Percentiles rank a stretch among this genome's conserved stretches.
Conservation (phyloP, 192 early-diverging fungal species). For the Chytriomyces confervae region DNA sequence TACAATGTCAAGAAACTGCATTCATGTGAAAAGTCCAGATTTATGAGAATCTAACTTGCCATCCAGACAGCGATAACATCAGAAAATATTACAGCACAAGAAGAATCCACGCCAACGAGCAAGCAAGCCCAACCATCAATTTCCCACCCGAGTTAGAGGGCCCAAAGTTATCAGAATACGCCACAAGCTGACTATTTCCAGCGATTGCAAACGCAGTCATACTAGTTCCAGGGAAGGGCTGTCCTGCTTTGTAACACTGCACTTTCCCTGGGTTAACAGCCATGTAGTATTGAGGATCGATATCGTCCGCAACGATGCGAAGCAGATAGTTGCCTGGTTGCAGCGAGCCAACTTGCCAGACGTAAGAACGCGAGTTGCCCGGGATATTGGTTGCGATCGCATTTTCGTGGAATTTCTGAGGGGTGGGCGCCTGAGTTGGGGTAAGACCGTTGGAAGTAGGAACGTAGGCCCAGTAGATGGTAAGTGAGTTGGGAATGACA, state of each 20-base stretch:
- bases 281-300: slow-evolving; percentile 22
- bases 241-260: slow-evolving; percentile 17
- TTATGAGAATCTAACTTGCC: no score
- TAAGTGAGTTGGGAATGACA: slow-evolving; percentile 1
- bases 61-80: no score
- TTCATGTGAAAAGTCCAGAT: no score
- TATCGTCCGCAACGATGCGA: slow-evolving; percentile 23
- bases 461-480: slow-evolving; percentile 23
- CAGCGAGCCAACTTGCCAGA: slow-evolving; percentile 7
- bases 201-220: slow-evolving; percentile 5
- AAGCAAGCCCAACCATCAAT: neutral
- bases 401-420: slow-evolving; percentile 13
- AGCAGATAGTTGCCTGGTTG: slow-evolving; percentile 12
- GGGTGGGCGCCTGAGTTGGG: neutral
- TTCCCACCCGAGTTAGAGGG: neutral
- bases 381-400: slow-evolving; percentile 10
- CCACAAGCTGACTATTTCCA: slow-evolving; percentile 19
- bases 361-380: neutral
- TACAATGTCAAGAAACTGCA: no score
- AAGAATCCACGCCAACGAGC: no score
- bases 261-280: slow-evolving; percentile 5
- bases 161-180: slow-evolving; percentile 9
- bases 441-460: slow-evolving; percentile 1
- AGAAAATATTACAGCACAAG: no score
- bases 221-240: slow-evolving; percentile 13